Evolutionary conservation across 805 yeast genomes (phyloP), one percentile per base, ranked within the genome.

Genomic region (Osmozyma mogii): DNA sequence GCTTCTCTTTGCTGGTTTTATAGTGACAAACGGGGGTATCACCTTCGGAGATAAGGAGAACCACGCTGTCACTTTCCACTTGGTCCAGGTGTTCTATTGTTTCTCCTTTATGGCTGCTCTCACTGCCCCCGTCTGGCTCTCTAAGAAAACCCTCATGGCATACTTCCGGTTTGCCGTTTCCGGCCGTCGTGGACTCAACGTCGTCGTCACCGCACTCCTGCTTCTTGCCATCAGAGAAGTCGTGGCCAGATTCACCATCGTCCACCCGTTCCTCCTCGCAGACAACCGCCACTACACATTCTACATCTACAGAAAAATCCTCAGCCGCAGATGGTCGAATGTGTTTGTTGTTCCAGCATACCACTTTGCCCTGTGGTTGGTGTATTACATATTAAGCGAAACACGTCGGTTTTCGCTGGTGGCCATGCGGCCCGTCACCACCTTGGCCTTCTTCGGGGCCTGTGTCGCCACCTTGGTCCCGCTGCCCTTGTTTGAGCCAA

Each of bases 241-340:
- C 2, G 66, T 84, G 13, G 61, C 75, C 21, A 63, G 63, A 34
- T 79, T 69, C 51, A 83, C 96, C 0, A 61, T 79, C 3, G 78
- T 76, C 2, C 98, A 92, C 52, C 96, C 96, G 6, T 92, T 89
- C 52, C 54, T 92, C 22, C 64, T 89, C 25, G 94, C 97, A 0
- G 98, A 92, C 53, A 92, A 92, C 58, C 72, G 98, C 44, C 98
- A 92, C 54, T 85, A 77, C 51, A 77, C 95, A 1, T 92, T 92
- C 52, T 92, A 92, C 54, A 56, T 92, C 21, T 84, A 83, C 72
- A 72, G 76, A 33, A 71, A 70, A 34, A 45, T 92, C 16, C 69
- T 89, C 25, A 56, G 71, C 41, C 57, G 63, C 14, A 60, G 54
- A 19, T 52, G 65, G 33, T 65, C 68, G 32, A 61, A 73, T 12